A percentile compares a stretch with the other conserved stretches of the same genome.
Conservation (phyloP, 306 rosid species). For the Rubus parviflorus region DNA sequence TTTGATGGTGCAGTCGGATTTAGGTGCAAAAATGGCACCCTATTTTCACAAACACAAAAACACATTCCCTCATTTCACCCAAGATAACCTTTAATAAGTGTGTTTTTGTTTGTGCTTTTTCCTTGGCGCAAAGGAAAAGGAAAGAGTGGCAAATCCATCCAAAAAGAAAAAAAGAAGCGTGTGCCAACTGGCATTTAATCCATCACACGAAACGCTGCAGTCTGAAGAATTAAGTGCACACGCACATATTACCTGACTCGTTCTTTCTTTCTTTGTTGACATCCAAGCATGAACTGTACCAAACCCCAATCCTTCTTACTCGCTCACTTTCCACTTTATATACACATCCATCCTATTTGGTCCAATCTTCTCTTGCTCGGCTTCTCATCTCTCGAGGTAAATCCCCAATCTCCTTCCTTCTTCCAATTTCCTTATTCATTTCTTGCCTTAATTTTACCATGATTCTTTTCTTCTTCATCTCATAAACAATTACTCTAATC, state of each 20-base stretch:
- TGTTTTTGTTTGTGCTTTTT: no score
- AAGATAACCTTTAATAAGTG: no score
- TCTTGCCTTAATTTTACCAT: no score
- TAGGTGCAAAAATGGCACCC: no score
- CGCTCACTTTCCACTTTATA: not conserved
- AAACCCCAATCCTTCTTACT: not conserved
- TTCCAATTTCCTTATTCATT: no score
- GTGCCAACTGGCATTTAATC: not conserved
- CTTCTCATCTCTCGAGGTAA: not conserved
- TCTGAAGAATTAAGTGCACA: not conserved
- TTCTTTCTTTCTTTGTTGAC: not conserved
- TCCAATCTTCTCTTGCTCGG: not conserved
- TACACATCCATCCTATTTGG: not conserved
- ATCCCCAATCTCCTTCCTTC: not conserved
- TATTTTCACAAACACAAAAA: no score
- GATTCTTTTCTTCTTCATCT: no score
- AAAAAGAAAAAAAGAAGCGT: not conserved
- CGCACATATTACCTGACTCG: not conserved
- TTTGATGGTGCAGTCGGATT: no score
- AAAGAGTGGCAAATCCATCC: no score
- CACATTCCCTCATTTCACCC: no score
- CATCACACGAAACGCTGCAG: not conserved
- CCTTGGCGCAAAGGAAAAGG: no score
- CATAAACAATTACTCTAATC: no score
- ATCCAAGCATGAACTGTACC: not conserved